Evolutionary conservation across 768 basidiomycete species (phyloP), one percentile per base, ranked within the genome.

Genomic region (Solioccasus polychromus): DNA sequence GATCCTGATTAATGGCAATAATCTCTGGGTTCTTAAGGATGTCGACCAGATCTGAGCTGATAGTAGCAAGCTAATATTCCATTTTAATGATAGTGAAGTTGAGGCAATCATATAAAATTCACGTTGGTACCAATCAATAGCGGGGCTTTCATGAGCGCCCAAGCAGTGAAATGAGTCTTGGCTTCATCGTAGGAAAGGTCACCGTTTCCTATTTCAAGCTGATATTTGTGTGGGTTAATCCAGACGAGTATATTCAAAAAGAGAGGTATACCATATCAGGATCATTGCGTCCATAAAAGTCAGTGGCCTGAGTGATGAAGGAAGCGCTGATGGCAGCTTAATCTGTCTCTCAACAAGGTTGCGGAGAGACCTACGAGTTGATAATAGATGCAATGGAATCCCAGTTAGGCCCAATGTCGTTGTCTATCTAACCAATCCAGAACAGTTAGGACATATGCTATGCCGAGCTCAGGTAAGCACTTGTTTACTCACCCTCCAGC

Each of bases 61-160:
- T 72, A 0, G 64, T 68, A 0, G 78, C 76, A 25, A 84, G 68
- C 81, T 80, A 50, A 23, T 14, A 26, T 12, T 3, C 29, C 22
- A 3, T 19, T 41, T 46, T 32, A 23, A 28, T 25, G n/a, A 29
- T 12, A 25, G 8, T 15, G 12, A 4, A 20, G 8, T 29, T 3
- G 14, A 42, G 8, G n/a, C 14, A n/a, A 26, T 37, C 15, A 37
- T 23, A 25, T 20, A 18, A 53, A 29, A 58, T 73, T 39, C 47
- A 78, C 79, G 38, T 76, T 69, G 4, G 82, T 81, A 42, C 82
- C 80, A 51, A 84, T 81, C 37, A 85, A 67, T 6, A 85, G 64
- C 1, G 83, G 83, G 0, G 78, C 78, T 54, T 83, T 85, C 74
- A 83, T 74, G 22, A 85, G 64, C 11, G 80, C 80, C 83, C 83